Percentiles rank a stretch among this genome's conserved stretches.
Evolutionary conservation across 768 basidiomycete genomes (phyloP).

Genomic region (Termitomyces sp.): DNA sequence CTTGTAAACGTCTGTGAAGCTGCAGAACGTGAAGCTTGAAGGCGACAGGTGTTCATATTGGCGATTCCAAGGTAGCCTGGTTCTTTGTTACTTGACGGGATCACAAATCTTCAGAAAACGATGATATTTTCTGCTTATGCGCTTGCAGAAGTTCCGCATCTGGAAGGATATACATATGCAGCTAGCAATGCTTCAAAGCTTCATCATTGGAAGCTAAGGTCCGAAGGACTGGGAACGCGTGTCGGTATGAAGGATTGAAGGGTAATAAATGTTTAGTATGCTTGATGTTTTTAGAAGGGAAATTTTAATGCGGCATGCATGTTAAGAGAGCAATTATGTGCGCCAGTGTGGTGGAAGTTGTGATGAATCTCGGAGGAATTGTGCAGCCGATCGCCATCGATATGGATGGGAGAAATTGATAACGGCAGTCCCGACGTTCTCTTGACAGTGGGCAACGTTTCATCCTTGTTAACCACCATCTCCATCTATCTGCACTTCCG

Average conservation of each 20-base stretch:
- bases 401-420: conserved; percentile 13
- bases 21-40: neutral
- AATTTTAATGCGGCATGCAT: neutral
- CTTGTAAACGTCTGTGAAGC: neutral
- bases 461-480: conserved; percentile 3
- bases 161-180: too few species aligned
- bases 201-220: too few species aligned
- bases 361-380: conserved; percentile 1
- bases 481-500: neutral
- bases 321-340: neutral
- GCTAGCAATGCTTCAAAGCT: neutral
- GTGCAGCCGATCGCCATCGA: conserved; percentile 12
- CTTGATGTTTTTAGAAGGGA: neutral
- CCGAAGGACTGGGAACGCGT: neutral
- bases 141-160: neutral
- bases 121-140: neutral
- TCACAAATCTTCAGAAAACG: neutral
- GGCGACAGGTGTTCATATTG: too few species aligned
- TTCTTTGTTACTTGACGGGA: neutral
- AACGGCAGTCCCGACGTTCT: conserved; percentile 8
- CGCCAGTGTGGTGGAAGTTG: neutral
- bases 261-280: neutral
- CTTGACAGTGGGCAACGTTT: conserved; percentile 1
- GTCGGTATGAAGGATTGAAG: neutral
- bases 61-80: neutral